Conservation (phyloP, 2,329 filamentous ascomycete species). For the Tolypocladium sp. region DNA sequence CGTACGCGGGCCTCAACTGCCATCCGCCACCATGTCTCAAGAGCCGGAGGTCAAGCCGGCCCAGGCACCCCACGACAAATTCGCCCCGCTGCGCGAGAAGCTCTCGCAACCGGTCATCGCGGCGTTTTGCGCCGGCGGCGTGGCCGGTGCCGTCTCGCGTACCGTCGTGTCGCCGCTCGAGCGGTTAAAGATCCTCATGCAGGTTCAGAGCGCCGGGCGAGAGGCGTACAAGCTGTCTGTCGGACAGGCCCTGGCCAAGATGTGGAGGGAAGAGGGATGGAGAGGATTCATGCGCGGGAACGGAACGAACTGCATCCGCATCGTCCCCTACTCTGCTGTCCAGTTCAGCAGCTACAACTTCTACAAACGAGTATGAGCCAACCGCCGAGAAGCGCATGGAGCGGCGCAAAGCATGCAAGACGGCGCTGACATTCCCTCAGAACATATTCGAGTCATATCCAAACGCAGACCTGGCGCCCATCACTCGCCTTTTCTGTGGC, state of each 20-base stretch:
- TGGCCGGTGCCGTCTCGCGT: constrained; percentile 92
- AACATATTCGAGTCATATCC: constrained; percentile 71
- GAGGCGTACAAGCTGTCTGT: constrained; percentile 93
- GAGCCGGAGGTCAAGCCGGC: constrained; percentile 17
- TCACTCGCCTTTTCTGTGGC: constrained; percentile 78
- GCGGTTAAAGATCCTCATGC: constrained; percentile 94
- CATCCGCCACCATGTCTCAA: constrained; percentile 11
- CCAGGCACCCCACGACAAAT: constrained; percentile 7
- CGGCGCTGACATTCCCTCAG: constrained; percentile 16
- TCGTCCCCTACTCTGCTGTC: constrained; percentile 95
- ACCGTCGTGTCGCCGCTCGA: constrained; percentile 96
- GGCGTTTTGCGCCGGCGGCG: constrained; percentile 87
- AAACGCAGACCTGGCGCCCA: constrained; percentile 62
- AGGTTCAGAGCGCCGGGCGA: constrained; percentile 83
- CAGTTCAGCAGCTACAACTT: constrained; percentile 98
- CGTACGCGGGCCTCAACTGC: constrained; percentile 12
- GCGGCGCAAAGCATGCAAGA: background rate
- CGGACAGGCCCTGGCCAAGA: constrained; percentile 79
- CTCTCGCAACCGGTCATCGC: constrained; percentile 79
- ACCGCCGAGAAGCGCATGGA: background rate
- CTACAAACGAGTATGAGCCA: constrained; percentile 70
- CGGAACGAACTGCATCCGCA: constrained; percentile 95
- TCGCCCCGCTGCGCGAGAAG: constrained; percentile 32
- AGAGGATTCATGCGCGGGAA: constrained; percentile 96
- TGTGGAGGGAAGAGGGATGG: constrained; percentile 97